Base-by-base conservation (phyloP, 768 basidiomycete genomes). In the Russula ochroleuca region DNA sequence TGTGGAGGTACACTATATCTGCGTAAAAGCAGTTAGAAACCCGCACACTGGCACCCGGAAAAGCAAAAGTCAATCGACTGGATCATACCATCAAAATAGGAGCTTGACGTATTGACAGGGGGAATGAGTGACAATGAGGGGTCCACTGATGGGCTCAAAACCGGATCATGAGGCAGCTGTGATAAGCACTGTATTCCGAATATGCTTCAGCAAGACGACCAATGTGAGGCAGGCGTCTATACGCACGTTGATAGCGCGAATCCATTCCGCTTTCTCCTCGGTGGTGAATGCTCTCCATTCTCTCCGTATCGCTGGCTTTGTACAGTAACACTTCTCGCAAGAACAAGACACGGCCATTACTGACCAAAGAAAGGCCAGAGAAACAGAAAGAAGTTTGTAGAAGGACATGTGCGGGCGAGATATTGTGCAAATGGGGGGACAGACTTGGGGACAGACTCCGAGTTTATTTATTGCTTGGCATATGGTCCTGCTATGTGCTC, bases 1-100 rank as follows among this genome's bases (percentile, higher is more conserved):
- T 72, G 57, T 72, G 71, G 13, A 71, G 43, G 40, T 72, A 72
- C 11, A 66, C 68, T 5, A 72, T 17, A 31, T 72, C 71, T 62
- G 61, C 15, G 50, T 38, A 50, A 23, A 47, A 25, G 28, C 14
- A 49, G 17, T 43, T 21, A 17, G n/a, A 3, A 17, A 23, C 11
- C 35, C 8, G 19, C 19, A n/a, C 40, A 14, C 35, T 3, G 33
- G 33, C 19, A 5, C 5, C n/a, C 9, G 19, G 25, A 14, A n/a
- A 35, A 19, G 11, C 14, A 33, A 2, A 21, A 1, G 37, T 33
- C 41, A n/a, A n/a, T n/a, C n/a, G n/a, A n/a, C n/a, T n/a, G n/a
- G n/a, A n/a, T n/a, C n/a, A n/a, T n/a, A n/a, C n/a, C n/a, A n/a
- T n/a, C n/a, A n/a, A n/a, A n/a, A n/a, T n/a, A n/a, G n/a, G n/a